Evolutionary conservation across 2,329 filamentous ascomycete genomes (phyloP), one percentile per base, ranked within the genome.

Genomic region (Botryosphaeria dothidea): DNA sequence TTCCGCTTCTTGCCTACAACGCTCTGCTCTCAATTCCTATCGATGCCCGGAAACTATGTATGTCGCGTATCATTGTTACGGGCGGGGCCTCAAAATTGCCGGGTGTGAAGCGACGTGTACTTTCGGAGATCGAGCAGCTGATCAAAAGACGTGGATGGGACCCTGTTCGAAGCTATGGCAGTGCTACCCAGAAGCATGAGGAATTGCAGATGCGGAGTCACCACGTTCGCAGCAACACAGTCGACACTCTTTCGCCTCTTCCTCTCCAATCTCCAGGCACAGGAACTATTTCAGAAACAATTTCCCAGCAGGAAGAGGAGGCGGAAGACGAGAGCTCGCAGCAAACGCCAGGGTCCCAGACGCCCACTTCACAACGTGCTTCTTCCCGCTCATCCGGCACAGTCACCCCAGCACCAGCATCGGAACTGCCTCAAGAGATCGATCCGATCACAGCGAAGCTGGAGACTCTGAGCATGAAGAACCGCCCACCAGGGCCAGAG

Each of bases 1-100:
- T 98, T 1, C 92, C 91, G 60, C 74, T 88, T 13, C 84, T 98
- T 8, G 82, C 96, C 2, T 96, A 96, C 77, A 85, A 86, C 62
- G 85, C 88, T 41, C 84, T 99, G 1, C 82, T 96, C 1, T 84
- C 87, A 7, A 82, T 97, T 1, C 91, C 93, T 0, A 80, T 94
- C 3, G 95, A 99, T 76, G 88, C 93, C 3, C 88, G 95, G 25
- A 89, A 91, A 0, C 79, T 90, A 4, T 97, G 94, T 76, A 95
- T 97, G 88, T 89, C 93, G 1, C 90, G 94, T 43, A 91, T 98
- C 51, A 82, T 97, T 17, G 91, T 99, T 72, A 90, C 90, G 0
- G 95, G 95, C 34, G 92, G 92, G 2, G 90, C 90, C 54, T 88
- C 92, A 5, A 85, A 85, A 27, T 88, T 97, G 8, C 85, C 93